Base-by-base conservation (phyloP, 306 rosid genomes). In the Quercus alba region DNA sequence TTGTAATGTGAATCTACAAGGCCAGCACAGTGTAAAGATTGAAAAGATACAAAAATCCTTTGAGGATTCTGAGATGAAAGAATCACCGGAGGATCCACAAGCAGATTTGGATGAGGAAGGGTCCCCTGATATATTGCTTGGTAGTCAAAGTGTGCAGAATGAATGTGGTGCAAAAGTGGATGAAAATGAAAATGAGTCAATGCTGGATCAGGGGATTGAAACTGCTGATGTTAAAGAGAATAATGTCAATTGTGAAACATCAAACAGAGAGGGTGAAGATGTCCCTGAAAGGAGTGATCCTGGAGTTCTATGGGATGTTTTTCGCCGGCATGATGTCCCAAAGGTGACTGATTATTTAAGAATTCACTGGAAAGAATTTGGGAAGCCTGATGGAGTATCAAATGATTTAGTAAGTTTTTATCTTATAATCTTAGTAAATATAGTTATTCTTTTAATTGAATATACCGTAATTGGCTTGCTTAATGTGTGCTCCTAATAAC, bases 301-400 rank as follows among this genome's bases (percentile, higher is more conserved):
- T 31, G 91, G 93, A 85, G 94, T 88, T 83, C 81, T 90, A 79
- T 95, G 99, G 99, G 97, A 93, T 81, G 97, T 95, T 62, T 95
- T 89, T 75, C 90, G 90, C 52, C 86, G 90, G 73, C 85, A 82
- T 84, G 99, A 93, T 80, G 87, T 90, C 83, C 90, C 92, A 67
- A 88, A 87, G 79, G 75, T 93, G 86, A 82, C 87, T 17, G 94
- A 93, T 84, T 95, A 90, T 88, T 70, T 95, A 78, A 90, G 87
- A 88, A 77, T 76, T 61, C 90, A 90, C 66, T 78, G 89, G 85
- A 79, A 80, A 82, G 96, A 93, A 69, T 87, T 90, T 54, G 83
- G 78, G 84, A 87, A 85, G 75, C 72, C 88, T 46, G 85, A 76
- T 84, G 77, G 80, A 66, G 77, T 78, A 49, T 78, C 71, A 78